A percentile compares a stretch with the other conserved stretches of the same genome.
These are phyloP conservation scores for Mortierella sp. DNA, from an alignment of 371 early-diverging fungal genomes.

Conservation along the genomic window DNA sequence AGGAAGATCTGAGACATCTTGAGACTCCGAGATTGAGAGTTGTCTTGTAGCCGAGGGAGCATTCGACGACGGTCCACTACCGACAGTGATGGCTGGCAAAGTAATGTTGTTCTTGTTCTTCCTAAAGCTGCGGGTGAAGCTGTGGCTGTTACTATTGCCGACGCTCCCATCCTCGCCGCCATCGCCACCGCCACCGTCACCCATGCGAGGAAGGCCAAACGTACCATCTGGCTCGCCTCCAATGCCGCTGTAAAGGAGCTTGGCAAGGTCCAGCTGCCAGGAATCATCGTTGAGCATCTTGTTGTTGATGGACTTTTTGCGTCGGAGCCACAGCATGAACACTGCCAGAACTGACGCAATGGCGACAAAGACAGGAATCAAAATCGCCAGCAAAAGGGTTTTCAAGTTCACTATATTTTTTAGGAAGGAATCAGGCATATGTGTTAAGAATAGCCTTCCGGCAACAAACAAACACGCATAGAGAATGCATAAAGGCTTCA, in stretches of 20 bases:
- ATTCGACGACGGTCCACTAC: background rate
- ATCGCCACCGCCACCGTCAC: background rate
- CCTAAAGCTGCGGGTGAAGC: background rate
- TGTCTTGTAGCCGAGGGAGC: background rate
- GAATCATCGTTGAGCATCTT: conserved; percentile 59
- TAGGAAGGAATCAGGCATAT: background rate
- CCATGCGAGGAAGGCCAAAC: conserved; percentile 25
- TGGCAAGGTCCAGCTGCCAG: conserved; percentile 63
- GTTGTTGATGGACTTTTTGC: conserved; percentile 37
- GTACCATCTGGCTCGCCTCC: conserved; percentile 33
- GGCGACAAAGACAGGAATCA: conserved; percentile 25
- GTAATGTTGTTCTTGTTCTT: conserved; percentile 5
- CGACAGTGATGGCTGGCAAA: conserved; percentile 37
- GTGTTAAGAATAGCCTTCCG: background rate
- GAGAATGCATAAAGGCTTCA: background rate
- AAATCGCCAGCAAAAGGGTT: conserved; percentile 39
- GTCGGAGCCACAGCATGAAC: conserved; percentile 22
- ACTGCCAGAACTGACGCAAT: conserved; percentile 8
- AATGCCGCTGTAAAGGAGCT: conserved; percentile 41
- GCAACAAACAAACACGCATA: background rate
- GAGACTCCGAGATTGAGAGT: conserved; percentile 3
- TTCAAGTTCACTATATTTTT: conserved; percentile 19
- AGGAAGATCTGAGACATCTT: background rate
- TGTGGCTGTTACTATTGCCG: background rate
- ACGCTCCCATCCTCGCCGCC: background rate